Evolutionary conservation across 2,329 filamentous ascomycete species (phyloP).

Genomic region (Cordyceps farinosa): DNA sequence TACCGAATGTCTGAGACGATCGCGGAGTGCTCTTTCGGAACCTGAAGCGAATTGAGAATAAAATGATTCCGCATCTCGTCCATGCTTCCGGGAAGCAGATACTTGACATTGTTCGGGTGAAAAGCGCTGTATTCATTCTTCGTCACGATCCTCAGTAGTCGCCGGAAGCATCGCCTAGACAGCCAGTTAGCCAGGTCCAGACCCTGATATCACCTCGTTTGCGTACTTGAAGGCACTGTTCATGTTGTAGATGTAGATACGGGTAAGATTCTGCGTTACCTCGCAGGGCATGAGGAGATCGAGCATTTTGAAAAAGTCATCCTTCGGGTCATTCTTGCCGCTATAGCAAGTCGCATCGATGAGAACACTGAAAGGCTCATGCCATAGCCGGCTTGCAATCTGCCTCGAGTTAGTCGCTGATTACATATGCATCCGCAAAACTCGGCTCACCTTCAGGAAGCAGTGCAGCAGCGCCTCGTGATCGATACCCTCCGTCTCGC

Average conservation of each 20-base stretch:
- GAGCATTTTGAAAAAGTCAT: conserved; percentile 61
- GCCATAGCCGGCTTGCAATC: conserved; percentile 68
- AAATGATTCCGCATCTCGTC: conserved; percentile 65
- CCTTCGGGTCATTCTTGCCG: conserved; percentile 62
- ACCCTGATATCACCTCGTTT: too few relatives aligned
- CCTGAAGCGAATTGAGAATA: conserved; percentile 60
- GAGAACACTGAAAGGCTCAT: conserved; percentile 63
- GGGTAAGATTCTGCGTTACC: conserved; percentile 54
- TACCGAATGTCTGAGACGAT: conserved; percentile 64
- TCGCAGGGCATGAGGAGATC: conserved; percentile 62
- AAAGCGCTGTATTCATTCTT: conserved; percentile 59
- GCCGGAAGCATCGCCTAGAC: conserved; percentile 57
- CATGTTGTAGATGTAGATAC: conserved; percentile 70
- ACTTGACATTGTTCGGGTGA: conserved; percentile 62
- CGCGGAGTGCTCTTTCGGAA: conserved; percentile 68
- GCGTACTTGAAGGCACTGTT: conserved; percentile 62
- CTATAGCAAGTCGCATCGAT: conserved; percentile 69
- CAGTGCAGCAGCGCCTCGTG: conserved; percentile 64
- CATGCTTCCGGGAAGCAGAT: conserved; percentile 61
- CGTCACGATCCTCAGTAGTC: conserved; percentile 57
- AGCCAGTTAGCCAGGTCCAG: background rate
- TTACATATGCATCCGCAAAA: background rate
- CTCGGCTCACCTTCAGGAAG: conserved; percentile 57
- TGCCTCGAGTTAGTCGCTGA: conserved; percentile 26
- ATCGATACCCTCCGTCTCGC: conserved; percentile 62